These are phyloP conservation scores for Bassia scoparia DNA, from an alignment of 148 eudicot species.

Conservation along the genomic window DNA sequence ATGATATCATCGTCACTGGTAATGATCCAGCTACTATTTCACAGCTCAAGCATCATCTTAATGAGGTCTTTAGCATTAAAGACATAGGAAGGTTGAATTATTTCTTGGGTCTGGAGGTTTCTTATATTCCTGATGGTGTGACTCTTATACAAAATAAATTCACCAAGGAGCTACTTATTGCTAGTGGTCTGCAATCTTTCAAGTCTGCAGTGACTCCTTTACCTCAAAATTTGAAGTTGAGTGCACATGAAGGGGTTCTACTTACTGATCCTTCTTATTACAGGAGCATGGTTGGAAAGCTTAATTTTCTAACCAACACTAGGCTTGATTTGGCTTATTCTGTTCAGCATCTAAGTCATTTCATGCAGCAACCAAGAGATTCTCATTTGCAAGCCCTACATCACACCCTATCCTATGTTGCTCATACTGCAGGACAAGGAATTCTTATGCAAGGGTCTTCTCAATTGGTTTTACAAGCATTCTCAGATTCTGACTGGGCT, in stretches of 20 bases:
- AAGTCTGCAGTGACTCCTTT: not conserved
- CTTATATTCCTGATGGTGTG: not conserved
- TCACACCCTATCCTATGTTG: not conserved
- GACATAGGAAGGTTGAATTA: not conserved
- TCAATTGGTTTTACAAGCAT: not conserved
- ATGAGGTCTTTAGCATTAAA: not conserved
- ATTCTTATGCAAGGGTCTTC: not conserved
- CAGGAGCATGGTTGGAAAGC: not conserved
- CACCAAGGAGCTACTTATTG: not conserved
- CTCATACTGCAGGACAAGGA: not conserved
- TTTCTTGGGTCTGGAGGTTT: not conserved
- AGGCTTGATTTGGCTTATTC: not conserved
- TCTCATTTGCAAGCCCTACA: not conserved
- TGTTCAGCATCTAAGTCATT: not conserved
- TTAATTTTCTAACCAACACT: not conserved
- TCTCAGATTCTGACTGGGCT: not conserved
- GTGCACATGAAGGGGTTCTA: not conserved
- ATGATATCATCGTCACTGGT: too few species aligned
- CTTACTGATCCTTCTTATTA: not conserved
- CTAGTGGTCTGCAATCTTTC: not conserved
- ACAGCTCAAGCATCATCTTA: not conserved
- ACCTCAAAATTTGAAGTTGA: not conserved
- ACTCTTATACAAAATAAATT: not conserved
- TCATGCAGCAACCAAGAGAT: not conserved
- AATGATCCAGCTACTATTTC: too few species aligned